These are phyloP conservation scores for Pyrenochaeta sp. DNA, from an alignment of 2,329 filamentous ascomycete genomes.

Conservation along the genomic window DNA sequence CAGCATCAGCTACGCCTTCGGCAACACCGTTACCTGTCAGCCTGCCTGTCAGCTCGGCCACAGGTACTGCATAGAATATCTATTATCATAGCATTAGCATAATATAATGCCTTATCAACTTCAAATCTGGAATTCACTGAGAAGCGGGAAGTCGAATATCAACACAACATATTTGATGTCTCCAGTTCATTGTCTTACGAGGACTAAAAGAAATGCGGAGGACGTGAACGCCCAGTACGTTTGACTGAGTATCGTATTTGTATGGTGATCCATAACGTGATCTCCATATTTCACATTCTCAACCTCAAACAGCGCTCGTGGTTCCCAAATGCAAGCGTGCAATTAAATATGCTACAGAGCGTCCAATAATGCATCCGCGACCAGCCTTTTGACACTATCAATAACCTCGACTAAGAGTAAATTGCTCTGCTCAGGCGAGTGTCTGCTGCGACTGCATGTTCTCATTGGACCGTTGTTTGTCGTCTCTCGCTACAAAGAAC, in stretches of 20 bases:
- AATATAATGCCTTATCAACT: constrained; percentile 22
- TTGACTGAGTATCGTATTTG: too few relatives aligned
- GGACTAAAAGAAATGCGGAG: too few relatives aligned
- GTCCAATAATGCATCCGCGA: too few relatives aligned
- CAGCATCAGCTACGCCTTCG: constrained; percentile 26
- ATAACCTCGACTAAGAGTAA: too few relatives aligned
- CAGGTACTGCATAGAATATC: constrained; percentile 20
- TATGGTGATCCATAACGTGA: background rate
- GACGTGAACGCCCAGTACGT: too few relatives aligned
- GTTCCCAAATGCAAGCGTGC: too few relatives aligned
- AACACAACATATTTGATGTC: background rate
- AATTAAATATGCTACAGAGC: too few relatives aligned
- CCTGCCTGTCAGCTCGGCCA: constrained; percentile 38
- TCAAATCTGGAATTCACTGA: too few relatives aligned
- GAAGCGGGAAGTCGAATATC: too few relatives aligned
- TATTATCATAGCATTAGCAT: constrained; percentile 5
- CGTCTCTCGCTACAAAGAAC: constrained; percentile 24
- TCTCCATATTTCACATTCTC: background rate
- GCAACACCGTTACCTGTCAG: constrained; percentile 41
- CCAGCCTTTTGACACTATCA: too few relatives aligned
- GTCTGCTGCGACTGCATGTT: background rate
- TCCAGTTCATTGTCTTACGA: too few relatives aligned
- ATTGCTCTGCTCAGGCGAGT: background rate
- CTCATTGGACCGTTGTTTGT: constrained; percentile 12
- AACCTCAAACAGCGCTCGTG: background rate